These are phyloP conservation scores for Penicillium brasilianum DNA, from an alignment of 2,329 filamentous ascomycete genomes.

Conservation along the genomic window DNA sequence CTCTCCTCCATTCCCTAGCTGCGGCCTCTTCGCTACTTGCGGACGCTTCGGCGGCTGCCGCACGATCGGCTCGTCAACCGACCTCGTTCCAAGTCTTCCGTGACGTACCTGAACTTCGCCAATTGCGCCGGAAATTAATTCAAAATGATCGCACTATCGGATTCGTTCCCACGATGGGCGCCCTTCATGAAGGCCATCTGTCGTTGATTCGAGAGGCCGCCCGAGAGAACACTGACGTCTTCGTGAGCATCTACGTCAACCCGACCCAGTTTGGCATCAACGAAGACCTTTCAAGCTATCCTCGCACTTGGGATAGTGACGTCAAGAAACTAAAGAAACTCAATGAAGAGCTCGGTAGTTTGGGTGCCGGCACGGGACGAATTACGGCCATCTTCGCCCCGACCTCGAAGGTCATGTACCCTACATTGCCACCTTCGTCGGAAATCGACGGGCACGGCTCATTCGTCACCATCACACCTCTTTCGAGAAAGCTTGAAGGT, in stretches of 20 bases:
- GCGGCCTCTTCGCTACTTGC: slow-evolving; percentile 34
- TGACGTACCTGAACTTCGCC: slow-evolving; percentile 71
- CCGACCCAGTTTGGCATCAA: slow-evolving; percentile 91
- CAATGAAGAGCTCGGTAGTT: slow-evolving; percentile 72
- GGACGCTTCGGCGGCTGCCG: slow-evolving; percentile 27
- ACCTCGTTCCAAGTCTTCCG: slow-evolving; percentile 66
- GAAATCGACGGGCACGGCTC: slow-evolving; percentile 77
- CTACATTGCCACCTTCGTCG: slow-evolving; percentile 74
- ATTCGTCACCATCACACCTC: slow-evolving; percentile 88
- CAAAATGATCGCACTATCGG: slow-evolving; percentile 74
- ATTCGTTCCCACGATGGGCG: slow-evolving; percentile 96
- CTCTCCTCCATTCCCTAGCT: slow-evolving; percentile 16
- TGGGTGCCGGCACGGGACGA: slow-evolving; percentile 60
- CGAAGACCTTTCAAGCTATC: slow-evolving; percentile 89
- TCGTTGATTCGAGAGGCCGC: slow-evolving; percentile 85
- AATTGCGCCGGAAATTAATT: slow-evolving; percentile 69
- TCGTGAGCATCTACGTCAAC: slow-evolving; percentile 94
- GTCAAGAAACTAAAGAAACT: slow-evolving; percentile 68
- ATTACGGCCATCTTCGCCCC: slow-evolving; percentile 88
- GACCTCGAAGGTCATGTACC: slow-evolving; percentile 83
- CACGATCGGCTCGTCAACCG: slow-evolving; percentile 26
- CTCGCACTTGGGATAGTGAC: slow-evolving; percentile 85
- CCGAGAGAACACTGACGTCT: slow-evolving; percentile 79
- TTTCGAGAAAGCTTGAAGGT: slow-evolving; percentile 82
- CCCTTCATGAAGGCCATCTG: slow-evolving; percentile 89